Percentiles rank a stretch among this genome's conserved stretches.
Conservation (phyloP, 345 rosid species). For the Kernera saxatilis region DNA sequence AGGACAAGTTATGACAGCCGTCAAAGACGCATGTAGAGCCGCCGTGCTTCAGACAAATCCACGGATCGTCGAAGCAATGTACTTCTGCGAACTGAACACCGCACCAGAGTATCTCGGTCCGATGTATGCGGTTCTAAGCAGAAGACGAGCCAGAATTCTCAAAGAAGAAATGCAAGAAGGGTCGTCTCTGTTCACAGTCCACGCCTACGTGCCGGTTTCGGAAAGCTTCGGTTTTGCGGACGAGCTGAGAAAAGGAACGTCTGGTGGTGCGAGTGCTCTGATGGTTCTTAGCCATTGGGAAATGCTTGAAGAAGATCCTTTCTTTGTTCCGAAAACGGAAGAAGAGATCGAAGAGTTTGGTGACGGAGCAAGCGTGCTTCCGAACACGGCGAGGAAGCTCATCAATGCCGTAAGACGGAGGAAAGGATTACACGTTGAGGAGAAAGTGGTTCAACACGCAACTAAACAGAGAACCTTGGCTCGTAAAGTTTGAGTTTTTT, state of each 20-base stretch:
- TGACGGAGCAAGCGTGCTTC: conserved; percentile 84
- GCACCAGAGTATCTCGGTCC: conserved; percentile 66
- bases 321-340: conserved; percentile 80
- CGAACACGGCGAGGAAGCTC: conserved; percentile 78
- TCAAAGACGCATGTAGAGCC: conserved; percentile 79
- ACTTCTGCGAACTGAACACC: conserved; percentile 82
- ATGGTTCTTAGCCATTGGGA: conserved; percentile 94
- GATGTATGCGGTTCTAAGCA: conserved; percentile 73
- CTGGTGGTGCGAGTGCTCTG: conserved; percentile 85
- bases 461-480: conserved; percentile 83
- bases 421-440: conserved; percentile 84
- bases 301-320: conserved; percentile 79
- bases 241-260: conserved; percentile 75
- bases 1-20: conserved; percentile 84
- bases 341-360: conserved; percentile 91
- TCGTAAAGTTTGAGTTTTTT: conserved; percentile 43
- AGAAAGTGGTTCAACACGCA: conserved; percentile 81
- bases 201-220: conserved; percentile 75
- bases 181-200: conserved; percentile 66
- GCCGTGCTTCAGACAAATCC: conserved; percentile 71
- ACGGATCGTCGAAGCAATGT: conserved; percentile 85
- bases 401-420: conserved; percentile 66
- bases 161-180: conserved; percentile 98
- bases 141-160: conserved; percentile 72
- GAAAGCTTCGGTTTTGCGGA: conserved; percentile 92